Percentiles rank a stretch among this genome's conserved stretches.
Evolutionary conservation across 1,139 yeast species (phyloP).

Genomic region (Geotrichum fermentans): DNA sequence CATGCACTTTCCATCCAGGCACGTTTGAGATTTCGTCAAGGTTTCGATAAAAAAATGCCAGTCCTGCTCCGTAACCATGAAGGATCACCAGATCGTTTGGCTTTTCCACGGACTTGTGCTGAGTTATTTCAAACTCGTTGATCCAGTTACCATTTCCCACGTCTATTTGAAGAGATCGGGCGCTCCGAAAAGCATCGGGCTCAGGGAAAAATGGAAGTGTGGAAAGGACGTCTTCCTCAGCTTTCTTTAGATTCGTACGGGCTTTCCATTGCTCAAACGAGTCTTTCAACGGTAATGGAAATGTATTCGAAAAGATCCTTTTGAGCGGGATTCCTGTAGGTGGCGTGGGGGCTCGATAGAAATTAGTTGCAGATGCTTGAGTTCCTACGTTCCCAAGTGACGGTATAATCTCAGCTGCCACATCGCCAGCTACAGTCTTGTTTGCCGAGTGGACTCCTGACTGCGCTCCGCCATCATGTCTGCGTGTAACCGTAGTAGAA

Average conservation of each 20-base stretch:
- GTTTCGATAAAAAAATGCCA: slow-evolving; percentile 79
- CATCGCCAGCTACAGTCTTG: not conserved
- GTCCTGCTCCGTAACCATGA: slow-evolving; percentile 94
- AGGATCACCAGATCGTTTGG: slow-evolving; percentile 50
- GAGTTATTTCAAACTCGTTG: slow-evolving; percentile 50
- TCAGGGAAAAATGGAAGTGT: slow-evolving; percentile 58
- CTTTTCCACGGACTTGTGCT: slow-evolving; percentile 26
- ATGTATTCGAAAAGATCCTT: slow-evolving; percentile 30
- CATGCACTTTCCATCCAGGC: slow-evolving; percentile 53
- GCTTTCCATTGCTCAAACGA: slow-evolving; percentile 45
- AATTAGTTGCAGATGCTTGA: not conserved
- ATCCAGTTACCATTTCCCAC: slow-evolving; percentile 47
- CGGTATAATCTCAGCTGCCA: slow-evolving; percentile 1
- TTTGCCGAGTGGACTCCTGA: not conserved
- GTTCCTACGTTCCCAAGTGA: not conserved
- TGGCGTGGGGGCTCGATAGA: slow-evolving; percentile 32
- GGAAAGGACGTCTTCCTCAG: slow-evolving; percentile 44
- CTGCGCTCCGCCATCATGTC: not conserved
- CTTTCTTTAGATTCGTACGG: slow-evolving; percentile 36
- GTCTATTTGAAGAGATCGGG: slow-evolving; percentile 48
- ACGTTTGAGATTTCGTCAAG: slow-evolving; percentile 46
- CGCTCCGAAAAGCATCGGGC: slow-evolving; percentile 44
- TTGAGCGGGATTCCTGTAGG: slow-evolving; percentile 35
- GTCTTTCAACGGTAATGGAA: slow-evolving; percentile 36
- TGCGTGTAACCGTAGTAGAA: not conserved